phyloP scores from a whole-genome alignment of 2,329 filamentous ascomycete genomes.

The Aspergillus luchuensis region DNA sequence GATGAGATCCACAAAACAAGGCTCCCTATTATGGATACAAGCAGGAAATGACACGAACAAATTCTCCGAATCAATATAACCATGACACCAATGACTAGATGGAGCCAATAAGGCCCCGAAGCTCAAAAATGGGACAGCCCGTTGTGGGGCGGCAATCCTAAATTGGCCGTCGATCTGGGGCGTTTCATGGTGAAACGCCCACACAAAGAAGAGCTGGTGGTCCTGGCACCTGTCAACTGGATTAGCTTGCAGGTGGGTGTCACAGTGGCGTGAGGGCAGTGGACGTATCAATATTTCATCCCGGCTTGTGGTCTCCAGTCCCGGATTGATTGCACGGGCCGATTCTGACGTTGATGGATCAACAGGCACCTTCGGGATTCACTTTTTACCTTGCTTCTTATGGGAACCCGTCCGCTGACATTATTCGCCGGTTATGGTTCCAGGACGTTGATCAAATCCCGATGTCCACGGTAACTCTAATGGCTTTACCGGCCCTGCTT shows the following conservation, averaged over 20 bases:
- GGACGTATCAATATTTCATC: not conserved
- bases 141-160: not conserved
- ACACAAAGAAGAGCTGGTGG: not conserved
- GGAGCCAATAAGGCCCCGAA: not conserved
- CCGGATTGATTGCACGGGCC: not conserved
- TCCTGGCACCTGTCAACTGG: conserved; percentile 1
- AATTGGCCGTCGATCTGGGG: not conserved
- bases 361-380: not conserved
- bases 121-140: not conserved
- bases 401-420: no score
- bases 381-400: no score
- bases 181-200: not conserved
- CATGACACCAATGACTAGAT: not conserved
- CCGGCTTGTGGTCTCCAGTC: not conserved
- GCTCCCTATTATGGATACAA: no score
- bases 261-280: not conserved
- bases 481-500: no score
- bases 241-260: not conserved
- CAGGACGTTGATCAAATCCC: no score
- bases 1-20: no score
- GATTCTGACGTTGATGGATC: not conserved
- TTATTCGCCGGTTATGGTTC: not conserved
- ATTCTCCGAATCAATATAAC: not conserved
- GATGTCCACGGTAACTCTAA: no score
- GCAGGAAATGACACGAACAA: no score